A percentile compares a stretch with the other conserved stretches of the same genome.
phyloP scores from a whole-genome alignment of 148 eudicot species.

The Camellia sinensis region DNA sequence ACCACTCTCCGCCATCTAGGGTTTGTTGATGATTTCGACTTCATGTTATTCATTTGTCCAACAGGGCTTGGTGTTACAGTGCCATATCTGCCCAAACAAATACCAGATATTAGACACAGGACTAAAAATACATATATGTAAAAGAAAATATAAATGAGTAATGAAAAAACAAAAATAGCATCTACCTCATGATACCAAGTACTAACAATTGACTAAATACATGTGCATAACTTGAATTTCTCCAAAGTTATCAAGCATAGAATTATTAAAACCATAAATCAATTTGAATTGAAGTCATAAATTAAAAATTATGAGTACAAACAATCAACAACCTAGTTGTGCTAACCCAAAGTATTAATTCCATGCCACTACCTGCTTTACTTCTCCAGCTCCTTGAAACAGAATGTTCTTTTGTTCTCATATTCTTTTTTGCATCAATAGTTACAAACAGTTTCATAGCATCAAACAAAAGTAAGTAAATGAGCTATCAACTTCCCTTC shows the following conservation, averaged over 20 bases:
- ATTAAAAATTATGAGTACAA: too few relatives aligned
- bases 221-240: background rate
- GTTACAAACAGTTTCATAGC: background rate
- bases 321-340: background rate
- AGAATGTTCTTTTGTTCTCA: background rate
- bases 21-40: conserved; percentile 57
- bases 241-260: background rate
- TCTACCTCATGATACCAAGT: background rate
- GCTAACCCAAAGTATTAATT: background rate
- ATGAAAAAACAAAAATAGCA: background rate
- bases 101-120: conserved; percentile 2
- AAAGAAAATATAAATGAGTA: too few relatives aligned
- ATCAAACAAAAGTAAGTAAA: background rate
- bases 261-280: background rate
- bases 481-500: background rate
- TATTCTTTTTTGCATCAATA: background rate
- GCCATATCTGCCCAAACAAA: conserved; percentile 52
- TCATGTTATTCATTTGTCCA: conserved; percentile 49
- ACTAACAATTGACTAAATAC: background rate
- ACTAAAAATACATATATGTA: background rate
- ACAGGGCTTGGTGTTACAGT: conserved; percentile 47
- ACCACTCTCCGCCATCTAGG: conserved; percentile 96
- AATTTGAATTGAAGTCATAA: background rate
- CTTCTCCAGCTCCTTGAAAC: background rate
- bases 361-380: too few relatives aligned